These are phyloP conservation scores for Yarrowia galli DNA, from an alignment of 1,139 yeast genomes.

Conservation along the genomic window DNA sequence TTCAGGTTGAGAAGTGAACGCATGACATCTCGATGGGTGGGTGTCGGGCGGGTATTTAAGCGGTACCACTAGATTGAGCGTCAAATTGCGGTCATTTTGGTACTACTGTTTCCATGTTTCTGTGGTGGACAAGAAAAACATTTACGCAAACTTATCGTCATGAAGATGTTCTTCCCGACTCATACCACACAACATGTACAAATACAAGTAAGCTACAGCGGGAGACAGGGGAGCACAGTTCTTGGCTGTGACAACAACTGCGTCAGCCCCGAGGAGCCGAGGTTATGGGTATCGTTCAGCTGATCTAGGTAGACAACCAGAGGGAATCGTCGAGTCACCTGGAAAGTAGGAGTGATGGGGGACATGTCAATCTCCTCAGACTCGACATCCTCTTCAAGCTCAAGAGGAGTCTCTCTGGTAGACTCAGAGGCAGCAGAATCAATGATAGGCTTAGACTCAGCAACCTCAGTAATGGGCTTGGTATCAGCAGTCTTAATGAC, in stretches of 20 bases:
- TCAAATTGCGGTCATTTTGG: too few relatives aligned
- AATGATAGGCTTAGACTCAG: not conserved
- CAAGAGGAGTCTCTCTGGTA: not conserved
- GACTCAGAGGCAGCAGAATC: not conserved
- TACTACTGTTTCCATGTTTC: too few relatives aligned
- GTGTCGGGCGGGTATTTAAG: too few relatives aligned
- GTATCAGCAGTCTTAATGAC: too few relatives aligned
- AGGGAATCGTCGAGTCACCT: conserved; percentile 56
- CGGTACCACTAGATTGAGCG: too few relatives aligned
- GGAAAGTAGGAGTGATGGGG: conserved; percentile 8
- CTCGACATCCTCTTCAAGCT: not conserved
- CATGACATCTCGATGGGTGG: too few relatives aligned
- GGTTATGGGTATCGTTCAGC: conserved; percentile 86
- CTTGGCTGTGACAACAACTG: conserved; percentile 71
- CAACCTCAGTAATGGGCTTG: not conserved
- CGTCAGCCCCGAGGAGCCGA: conserved; percentile 91
- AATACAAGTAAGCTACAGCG: too few relatives aligned
- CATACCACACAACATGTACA: too few relatives aligned
- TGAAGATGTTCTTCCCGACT: too few relatives aligned
- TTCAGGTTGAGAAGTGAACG: too few relatives aligned
- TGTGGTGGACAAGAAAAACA: too few relatives aligned
- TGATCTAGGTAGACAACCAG: conserved; percentile 82
- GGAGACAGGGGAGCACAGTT: conserved; percentile 81
- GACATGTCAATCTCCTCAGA: not conserved
- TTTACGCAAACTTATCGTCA: too few relatives aligned